Base-by-base conservation (phyloP, 441 rosid species). In the Arabidopsis lyrata region DNA sequence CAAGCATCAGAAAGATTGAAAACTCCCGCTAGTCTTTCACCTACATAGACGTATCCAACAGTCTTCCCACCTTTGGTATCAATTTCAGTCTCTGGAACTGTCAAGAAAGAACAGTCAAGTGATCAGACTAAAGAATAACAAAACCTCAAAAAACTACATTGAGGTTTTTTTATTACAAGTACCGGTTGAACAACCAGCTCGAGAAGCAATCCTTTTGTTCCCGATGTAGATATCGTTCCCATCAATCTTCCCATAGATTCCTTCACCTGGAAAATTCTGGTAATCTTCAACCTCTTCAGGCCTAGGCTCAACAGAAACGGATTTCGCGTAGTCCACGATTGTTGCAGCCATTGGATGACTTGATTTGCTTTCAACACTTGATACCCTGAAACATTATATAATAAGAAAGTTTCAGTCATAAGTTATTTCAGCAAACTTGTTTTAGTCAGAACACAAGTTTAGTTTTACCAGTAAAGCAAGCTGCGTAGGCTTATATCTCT, bases 261-360 rank as follows among this genome's bases (percentile, higher is more conserved):
- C 99, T 87, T 95, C 95, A 15, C 99, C 99, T 0, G 99, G 96
- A 67, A 83, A 89, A 34, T 83, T 92, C 15, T 85, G 84, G 74
- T 80, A 95, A 6, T 88, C 82, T 47, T 75, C 77, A 5, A 95
- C 96, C 8, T 66, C 69, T 29, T 88, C 97, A 10, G 97, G 86
- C 45, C 69, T 85, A 47, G 98, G 90, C 80, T 88, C 88, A 13
- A 90, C 31, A 8, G 89, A 86, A 49, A 58, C 79, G 0, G 86
- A 82, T 78, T 77, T 83, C 5, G 78, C 98, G 69, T 88, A 81
- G 5, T 83, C 90, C 15, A 90, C 83, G 4, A 95, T 81, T 14
- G 97, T 81, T 39, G 86, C 74, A 7, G 99, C 98, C 95, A 95
- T 86, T 20, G 97, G 99, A 83, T 95, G 99, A 77, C 97, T 88